Conservation (phyloP, 1,139 yeast genomes). For the Meyerozyma guilliermondii region DNA sequence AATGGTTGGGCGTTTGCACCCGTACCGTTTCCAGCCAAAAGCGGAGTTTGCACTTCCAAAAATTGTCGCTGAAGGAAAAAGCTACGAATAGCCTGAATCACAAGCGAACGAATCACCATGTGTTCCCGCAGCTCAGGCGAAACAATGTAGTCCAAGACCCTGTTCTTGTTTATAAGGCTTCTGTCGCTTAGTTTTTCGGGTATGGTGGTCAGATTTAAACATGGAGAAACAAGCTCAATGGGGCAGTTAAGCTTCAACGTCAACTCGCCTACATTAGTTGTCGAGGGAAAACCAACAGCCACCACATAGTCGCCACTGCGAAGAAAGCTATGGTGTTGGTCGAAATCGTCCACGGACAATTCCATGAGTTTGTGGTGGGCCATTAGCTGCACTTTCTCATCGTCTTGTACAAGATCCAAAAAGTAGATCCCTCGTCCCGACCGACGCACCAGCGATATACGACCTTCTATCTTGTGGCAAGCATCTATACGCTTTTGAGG, state of each 20-base stretch:
- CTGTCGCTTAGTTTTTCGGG: constrained; percentile 59
- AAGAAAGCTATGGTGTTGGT: constrained; percentile 38
- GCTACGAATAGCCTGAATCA: constrained; percentile 50
- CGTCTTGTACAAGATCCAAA: constrained; percentile 62
- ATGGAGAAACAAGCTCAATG: constrained; percentile 56
- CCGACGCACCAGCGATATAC: constrained; percentile 49
- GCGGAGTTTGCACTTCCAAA: constrained; percentile 85
- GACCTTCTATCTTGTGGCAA: constrained; percentile 42
- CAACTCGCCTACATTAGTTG: constrained; percentile 73
- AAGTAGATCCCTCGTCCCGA: constrained; percentile 67
- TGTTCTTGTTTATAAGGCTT: constrained; percentile 56
- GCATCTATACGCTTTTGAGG: constrained; percentile 12
- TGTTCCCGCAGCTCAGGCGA: constrained; percentile 45
- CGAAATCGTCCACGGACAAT: constrained; percentile 41
- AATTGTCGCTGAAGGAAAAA: constrained; percentile 57
- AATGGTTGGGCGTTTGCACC: constrained; percentile 94
- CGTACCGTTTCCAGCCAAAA: constrained; percentile 63
- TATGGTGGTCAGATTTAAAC: constrained; percentile 52
- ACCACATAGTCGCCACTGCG: constrained; percentile 69
- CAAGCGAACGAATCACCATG: constrained; percentile 48
- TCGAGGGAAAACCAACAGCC: constrained; percentile 65
- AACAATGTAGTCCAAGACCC: constrained; percentile 73
- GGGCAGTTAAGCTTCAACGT: constrained; percentile 58
- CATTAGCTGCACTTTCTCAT: constrained; percentile 51
- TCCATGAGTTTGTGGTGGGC: constrained; percentile 48